A percentile compares a stretch with the other conserved stretches of the same genome.
Evolutionary conservation across 2,329 filamentous ascomycete species (phyloP).

Genomic region (Dothidotthia symphoricarpi): DNA sequence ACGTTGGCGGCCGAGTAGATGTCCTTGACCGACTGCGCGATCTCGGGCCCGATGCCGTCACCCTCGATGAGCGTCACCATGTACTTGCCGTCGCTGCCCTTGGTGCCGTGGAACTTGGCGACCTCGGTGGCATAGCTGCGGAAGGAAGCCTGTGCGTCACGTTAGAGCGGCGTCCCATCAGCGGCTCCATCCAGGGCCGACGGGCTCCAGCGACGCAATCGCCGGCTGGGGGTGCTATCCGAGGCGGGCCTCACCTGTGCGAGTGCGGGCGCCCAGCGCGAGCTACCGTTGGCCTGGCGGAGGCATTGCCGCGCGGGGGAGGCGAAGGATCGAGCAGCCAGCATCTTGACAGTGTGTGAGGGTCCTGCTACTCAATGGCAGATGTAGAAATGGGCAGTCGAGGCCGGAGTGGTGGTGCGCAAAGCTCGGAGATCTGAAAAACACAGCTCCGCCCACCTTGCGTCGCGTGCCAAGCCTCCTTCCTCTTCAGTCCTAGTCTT

Average conservation of each 20-base stretch:
- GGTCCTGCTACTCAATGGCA: conserved; percentile 33
- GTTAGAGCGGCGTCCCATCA: conserved; percentile 6
- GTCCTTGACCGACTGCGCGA: conserved; percentile 96
- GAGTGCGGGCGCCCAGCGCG: conserved; percentile 49
- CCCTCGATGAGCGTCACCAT: conserved; percentile 97
- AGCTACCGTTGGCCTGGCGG: conserved; percentile 58
- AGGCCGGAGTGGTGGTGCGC: conserved; percentile 20
- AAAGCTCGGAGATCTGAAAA: conserved; percentile 29
- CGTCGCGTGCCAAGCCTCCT: conserved; percentile 13
- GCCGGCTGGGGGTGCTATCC: not conserved
- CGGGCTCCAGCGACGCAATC: no score
- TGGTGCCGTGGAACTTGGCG: conserved; percentile 89
- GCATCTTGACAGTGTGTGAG: conserved; percentile 61
- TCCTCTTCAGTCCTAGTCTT: no score
- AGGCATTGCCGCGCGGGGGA: conserved; percentile 77
- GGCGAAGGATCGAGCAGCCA: conserved; percentile 76
- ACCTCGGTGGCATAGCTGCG: conserved; percentile 63
- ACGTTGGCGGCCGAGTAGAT: conserved; percentile 96
- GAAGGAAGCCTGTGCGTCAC: conserved; percentile 24
- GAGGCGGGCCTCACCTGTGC: conserved; percentile 55
- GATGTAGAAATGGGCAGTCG: conserved; percentile 18
- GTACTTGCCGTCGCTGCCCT: conserved; percentile 89
- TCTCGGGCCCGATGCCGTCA: conserved; percentile 98
- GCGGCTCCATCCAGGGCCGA: no score
- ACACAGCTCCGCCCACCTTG: conserved; percentile 30